phyloP scores from a whole-genome alignment of 2,329 filamentous ascomycete species.

The Ophiosphaerella korrae region DNA sequence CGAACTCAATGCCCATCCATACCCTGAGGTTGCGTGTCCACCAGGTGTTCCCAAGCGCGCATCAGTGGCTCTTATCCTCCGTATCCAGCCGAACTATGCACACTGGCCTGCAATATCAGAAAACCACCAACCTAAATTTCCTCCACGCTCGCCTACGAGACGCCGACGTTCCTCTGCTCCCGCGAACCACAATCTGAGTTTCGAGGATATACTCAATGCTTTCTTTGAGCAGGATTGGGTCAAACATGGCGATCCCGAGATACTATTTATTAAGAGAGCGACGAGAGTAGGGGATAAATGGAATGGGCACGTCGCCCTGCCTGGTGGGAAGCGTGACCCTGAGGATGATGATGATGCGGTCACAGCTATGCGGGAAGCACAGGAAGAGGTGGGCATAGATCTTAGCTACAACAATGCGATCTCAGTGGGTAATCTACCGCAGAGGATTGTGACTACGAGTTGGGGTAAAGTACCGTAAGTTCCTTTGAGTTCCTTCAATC shows the following conservation, averaged over 20 bases:
- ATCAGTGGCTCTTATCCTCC: constrained; percentile 69
- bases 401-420: constrained; percentile 56
- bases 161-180: constrained; percentile 35
- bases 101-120: constrained; percentile 54
- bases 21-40: constrained; percentile 56
- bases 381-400: constrained; percentile 70
- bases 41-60: constrained; percentile 62
- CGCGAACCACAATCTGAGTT: constrained; percentile 33
- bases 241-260: constrained; percentile 67
- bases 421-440: constrained; percentile 66
- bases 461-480: constrained; percentile 68
- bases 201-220: constrained; percentile 53
- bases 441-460: constrained; percentile 68
- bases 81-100: constrained; percentile 63
- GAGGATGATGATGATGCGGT: constrained; percentile 67
- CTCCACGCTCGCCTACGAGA: constrained; percentile 20
- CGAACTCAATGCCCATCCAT: constrained; percentile 52
- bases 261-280: constrained; percentile 74
- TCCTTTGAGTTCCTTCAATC: background rate
- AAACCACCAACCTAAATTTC: constrained; percentile 18
- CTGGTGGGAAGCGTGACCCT: constrained; percentile 69
- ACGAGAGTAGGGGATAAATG: constrained; percentile 69
- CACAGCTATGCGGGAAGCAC: constrained; percentile 67
- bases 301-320: constrained; percentile 71
- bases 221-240: constrained; percentile 72